These are phyloP conservation scores for Cyclostephanos tholiformis DNA, from an alignment of 108 stramenopile genomes.

Conservation along the genomic window DNA sequence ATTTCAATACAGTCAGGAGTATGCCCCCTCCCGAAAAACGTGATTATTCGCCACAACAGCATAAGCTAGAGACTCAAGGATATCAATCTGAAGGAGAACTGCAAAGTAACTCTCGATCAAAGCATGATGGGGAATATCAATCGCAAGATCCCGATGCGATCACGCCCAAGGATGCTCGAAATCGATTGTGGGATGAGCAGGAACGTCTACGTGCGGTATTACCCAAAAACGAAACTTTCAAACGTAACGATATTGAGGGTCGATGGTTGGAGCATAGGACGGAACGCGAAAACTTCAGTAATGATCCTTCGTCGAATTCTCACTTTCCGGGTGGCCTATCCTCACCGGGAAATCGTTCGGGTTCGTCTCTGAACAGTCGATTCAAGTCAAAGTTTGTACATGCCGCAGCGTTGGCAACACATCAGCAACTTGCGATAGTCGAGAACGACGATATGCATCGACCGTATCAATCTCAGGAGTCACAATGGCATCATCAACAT, in stretches of 20 bases:
- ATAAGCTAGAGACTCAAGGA: background rate
- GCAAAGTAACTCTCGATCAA: background rate
- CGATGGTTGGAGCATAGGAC: background rate
- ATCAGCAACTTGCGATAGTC: constrained; percentile 12
- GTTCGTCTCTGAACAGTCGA: constrained; percentile 22
- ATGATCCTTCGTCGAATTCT: constrained; percentile 1
- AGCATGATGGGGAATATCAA: constrained; percentile 22
- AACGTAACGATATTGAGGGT: constrained; percentile 1
- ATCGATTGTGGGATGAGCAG: constrained; percentile 41
- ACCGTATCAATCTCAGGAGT: background rate
- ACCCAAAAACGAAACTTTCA: constrained; percentile 4
- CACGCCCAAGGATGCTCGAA: constrained; percentile 32
- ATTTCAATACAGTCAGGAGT: constrained; percentile 24
- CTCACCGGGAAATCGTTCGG: constrained; percentile 37
- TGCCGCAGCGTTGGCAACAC: constrained; percentile 41
- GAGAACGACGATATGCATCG: background rate
- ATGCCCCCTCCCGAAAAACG: constrained; percentile 24
- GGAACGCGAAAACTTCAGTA: background rate
- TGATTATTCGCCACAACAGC: background rate
- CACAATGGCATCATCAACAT: background rate
- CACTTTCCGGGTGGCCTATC: background rate
- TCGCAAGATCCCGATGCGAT: constrained; percentile 15
- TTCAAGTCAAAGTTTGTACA: constrained; percentile 54
- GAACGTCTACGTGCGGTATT: constrained; percentile 35
- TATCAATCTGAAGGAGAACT: background rate